Base-by-base conservation (phyloP, 768 basidiomycete species). In the Tremella yokohamensis region DNA sequence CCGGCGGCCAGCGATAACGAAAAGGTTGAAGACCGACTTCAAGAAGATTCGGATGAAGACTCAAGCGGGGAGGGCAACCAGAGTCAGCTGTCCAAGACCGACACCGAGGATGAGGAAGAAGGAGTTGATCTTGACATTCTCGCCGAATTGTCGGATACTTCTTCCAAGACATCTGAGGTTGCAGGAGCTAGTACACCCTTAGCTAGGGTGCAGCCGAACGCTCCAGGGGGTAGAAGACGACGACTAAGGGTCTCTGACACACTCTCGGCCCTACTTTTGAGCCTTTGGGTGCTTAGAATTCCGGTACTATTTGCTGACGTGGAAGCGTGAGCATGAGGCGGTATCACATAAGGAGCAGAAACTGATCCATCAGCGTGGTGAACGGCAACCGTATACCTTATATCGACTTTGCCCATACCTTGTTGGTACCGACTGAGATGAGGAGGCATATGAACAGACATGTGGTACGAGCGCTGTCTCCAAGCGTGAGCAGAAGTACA, bases 301-400 rank as follows among this genome's bases (percentile, higher is more conserved):
- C 90, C 91, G 0, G 79, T 88, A 11, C 78, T 87, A 65, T 87
- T 85, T 66, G 82, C 81, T 66, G 90, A 96, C 69, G 82, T 94
- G 50, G 81, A 85, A 44, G 80, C 79, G 91, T 88, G 68, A 61
- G 85, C 49, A 20, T 8, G 13, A 20, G 15, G 44, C 71, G 65
- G 37, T 37, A 15, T 52, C n/a, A 22, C 6, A 45, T 20, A 19
- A 44, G 44, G 13, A 7, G 9, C n/a, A n/a, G 49, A 40, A 34
- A 45, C 49, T 59, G 19, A 66, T 53, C 22, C 12, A 53, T 49
- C n/a, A 93, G 90, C 52, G 73, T 85, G 56, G 85, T 92, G 44
- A 88, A 91, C 70, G 78, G 78, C 29, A 85, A 88, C 68, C 79
- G 84, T 37, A 79, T 96, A 40, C 90, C 90, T 1, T 93, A 91